A percentile compares a stretch with the other conserved stretches of the same genome.
These are phyloP conservation scores for Mesembryanthemum crystallinum DNA, from an alignment of 148 eudicot genomes.

Conservation along the genomic window DNA sequence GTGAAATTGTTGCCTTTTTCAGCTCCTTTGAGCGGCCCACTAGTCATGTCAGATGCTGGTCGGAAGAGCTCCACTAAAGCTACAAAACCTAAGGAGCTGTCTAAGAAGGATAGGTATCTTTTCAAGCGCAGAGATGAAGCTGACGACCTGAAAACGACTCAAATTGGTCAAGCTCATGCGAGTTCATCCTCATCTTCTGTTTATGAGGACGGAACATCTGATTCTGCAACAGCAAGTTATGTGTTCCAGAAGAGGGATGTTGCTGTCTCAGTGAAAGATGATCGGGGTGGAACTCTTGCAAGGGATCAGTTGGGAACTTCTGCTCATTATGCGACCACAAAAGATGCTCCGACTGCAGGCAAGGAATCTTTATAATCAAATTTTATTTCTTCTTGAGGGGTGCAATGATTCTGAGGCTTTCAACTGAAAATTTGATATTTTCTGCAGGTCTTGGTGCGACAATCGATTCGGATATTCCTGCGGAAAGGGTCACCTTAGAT, in stretches of 20 bases:
- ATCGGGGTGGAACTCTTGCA: not conserved
- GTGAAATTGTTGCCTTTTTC: constrained; percentile 27
- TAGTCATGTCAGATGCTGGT: constrained; percentile 73
- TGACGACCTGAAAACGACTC: constrained; percentile 24
- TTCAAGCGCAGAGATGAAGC: constrained; percentile 73
- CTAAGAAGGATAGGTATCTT: constrained; percentile 65
- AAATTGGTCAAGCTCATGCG: constrained; percentile 26
- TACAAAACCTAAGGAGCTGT: constrained; percentile 48
- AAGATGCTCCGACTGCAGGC: constrained; percentile 23
- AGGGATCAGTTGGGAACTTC: constrained; percentile 26
- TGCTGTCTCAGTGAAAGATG: constrained; percentile 22
- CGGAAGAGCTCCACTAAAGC: constrained; percentile 50
- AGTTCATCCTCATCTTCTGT: constrained; percentile 39
- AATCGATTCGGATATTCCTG: constrained; percentile 1
- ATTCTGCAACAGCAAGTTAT: constrained; percentile 37
- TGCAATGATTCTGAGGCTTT: not conserved
- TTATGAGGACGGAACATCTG: constrained; percentile 33
- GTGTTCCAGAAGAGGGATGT: constrained; percentile 50
- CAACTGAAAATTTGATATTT: constrained; percentile 9
- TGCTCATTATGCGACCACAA: constrained; percentile 12
- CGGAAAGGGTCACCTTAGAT: not conserved
- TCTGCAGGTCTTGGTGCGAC: constrained; percentile 26
- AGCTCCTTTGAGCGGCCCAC: constrained; percentile 85
- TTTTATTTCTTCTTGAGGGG: not conserved
- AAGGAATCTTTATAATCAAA: constrained; percentile 13